Base-by-base conservation (phyloP, 2,329 filamentous ascomycete species). In the Colletotrichum brevisporum region DNA sequence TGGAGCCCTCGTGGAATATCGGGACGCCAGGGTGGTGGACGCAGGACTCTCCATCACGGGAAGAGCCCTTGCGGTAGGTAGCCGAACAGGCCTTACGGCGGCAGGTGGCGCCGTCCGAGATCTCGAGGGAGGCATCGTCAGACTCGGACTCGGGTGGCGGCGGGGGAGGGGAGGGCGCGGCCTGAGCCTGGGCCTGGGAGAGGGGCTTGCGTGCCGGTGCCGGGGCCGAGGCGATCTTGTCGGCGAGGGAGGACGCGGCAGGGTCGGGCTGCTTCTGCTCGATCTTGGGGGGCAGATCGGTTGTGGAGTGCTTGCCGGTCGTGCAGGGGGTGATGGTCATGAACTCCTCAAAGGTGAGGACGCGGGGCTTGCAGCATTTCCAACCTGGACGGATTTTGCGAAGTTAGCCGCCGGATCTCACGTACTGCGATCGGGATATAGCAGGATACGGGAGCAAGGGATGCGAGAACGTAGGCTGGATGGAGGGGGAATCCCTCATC, bases 311-410 rank as follows among this genome's bases (percentile, higher is more conserved):
- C 76, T 91, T 95, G 76, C 96, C 96, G 13, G 91, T 93, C 27
- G 96, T 97, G 86, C 96, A 99, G 45, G 96, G 95, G 57, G 93
- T 86, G 75, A 99, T 98, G 70, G 86, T 81, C 81, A 99, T 93
- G 86, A 99, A 99, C 83, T 99, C 96, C 83, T 99, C 96, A 79
- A 99, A 99, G 69, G 94, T 98, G 75, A 99, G 86, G 75, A 98
- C 94, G 77, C 96, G 92, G 66, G 95, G 92, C 83, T 98, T 98
- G 89, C 96, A 99, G 86, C 96, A 99, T 85, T 97, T 97, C 95
- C 96, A 98, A 78, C 96, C 95, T 98, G 36, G 16, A 26, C 45
- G 15, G 53, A 63, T 36, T 31, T 36, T 45, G 21, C 31, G 15
- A 52, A 13, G 57, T 75, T 65, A 75, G 72, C 63, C n/a, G 45